A percentile compares a stretch with the other conserved stretches of the same genome.
These are phyloP conservation scores for Nicotiana obtusifolia DNA, from an alignment of 257 asterid genomes.

Conservation along the genomic window DNA sequence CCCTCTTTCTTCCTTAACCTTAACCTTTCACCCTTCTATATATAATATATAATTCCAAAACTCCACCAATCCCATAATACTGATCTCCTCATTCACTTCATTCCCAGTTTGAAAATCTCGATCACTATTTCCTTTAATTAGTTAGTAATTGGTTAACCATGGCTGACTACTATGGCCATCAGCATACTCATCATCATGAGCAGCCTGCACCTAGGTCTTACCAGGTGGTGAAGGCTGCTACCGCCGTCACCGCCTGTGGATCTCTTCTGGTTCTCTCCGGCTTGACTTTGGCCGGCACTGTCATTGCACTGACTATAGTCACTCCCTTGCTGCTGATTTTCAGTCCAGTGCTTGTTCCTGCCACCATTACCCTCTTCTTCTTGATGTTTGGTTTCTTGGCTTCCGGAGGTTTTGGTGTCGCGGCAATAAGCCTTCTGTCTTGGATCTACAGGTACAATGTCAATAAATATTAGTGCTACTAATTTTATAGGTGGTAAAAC, in stretches of 20 bases:
- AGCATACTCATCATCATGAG: not conserved
- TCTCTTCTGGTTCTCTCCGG: conserved; percentile 68
- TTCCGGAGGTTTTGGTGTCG: conserved; percentile 79
- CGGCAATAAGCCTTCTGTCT: conserved; percentile 57
- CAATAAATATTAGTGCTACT: too few relatives aligned
- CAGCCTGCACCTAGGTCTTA: conserved; percentile 32
- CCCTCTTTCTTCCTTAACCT: not conserved
- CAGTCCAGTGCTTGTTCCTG: conserved; percentile 82
- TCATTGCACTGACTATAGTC: conserved; percentile 54
- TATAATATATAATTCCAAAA: not conserved
- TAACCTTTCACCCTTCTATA: conserved; percentile 6
- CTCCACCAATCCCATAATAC: not conserved
- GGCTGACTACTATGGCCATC: conserved; percentile 31
- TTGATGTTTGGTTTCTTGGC: conserved; percentile 51
- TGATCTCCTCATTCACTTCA: not conserved
- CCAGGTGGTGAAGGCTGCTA: conserved; percentile 56
- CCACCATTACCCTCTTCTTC: conserved; percentile 35
- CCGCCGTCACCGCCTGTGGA: conserved; percentile 68
- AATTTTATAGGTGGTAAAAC: too few relatives aligned
- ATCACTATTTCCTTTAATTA: not conserved
- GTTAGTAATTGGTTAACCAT: not conserved
- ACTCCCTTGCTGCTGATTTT: conserved; percentile 73
- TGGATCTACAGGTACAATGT: conserved; percentile 40
- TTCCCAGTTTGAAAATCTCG: not conserved
- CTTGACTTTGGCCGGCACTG: conserved; percentile 52